These are phyloP conservation scores for Leccinum rimulosum DNA, from an alignment of 768 basidiomycete genomes.

Conservation along the genomic window DNA sequence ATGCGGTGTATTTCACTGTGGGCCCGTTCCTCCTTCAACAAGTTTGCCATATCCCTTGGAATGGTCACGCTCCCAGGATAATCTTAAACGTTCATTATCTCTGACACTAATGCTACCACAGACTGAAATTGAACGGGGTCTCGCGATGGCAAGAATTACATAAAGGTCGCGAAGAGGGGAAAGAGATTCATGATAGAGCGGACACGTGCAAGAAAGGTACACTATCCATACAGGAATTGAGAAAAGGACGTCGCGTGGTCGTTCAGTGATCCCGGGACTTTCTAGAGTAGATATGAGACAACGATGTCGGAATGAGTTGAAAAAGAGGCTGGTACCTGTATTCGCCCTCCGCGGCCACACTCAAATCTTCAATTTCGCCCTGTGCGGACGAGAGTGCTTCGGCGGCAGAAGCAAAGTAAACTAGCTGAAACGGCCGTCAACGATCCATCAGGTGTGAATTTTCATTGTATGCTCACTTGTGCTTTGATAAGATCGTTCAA, in stretches of 20 bases:
- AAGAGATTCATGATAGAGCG: conserved; percentile 3
- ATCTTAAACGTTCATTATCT: neutral
- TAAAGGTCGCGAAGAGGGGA: conserved; percentile 8
- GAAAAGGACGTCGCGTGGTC: neutral
- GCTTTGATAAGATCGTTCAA: conserved; percentile 90
- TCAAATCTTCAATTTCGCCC: conserved; percentile 91
- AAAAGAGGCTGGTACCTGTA: conserved; percentile 59
- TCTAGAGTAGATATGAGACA: conserved; percentile 36
- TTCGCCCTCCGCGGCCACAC: conserved; percentile 90
- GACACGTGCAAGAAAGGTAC: conserved; percentile 3
- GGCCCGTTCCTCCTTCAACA: too few species aligned
- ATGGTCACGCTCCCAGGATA: neutral
- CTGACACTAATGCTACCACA: neutral
- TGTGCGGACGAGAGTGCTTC: conserved; percentile 81
- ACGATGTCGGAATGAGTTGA: neutral
- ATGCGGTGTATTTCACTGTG: too few species aligned
- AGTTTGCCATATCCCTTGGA: too few species aligned
- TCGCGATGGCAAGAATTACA: conserved; percentile 11
- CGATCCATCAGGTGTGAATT: neutral
- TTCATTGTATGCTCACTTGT: conserved; percentile 47
- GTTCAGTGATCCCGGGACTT: conserved; percentile 88
- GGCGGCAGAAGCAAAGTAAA: conserved; percentile 73
- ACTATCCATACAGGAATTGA: conserved; percentile 10
- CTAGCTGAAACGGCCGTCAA: conserved; percentile 42
- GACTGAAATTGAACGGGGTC: neutral